phyloP scores from a whole-genome alignment of 345 rosid genomes.

The Draba incana region DNA sequence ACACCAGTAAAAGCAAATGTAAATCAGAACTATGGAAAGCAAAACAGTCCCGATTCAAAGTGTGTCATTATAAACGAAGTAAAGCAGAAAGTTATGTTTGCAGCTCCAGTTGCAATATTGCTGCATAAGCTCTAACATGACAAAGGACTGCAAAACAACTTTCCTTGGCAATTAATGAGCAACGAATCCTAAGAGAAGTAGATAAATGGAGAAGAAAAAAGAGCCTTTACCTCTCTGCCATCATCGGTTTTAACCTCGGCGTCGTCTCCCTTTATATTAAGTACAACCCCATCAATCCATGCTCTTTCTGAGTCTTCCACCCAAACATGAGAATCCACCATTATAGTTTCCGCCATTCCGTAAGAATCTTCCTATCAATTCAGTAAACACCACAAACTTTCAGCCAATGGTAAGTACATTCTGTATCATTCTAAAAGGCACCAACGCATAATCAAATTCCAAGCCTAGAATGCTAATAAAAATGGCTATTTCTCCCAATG shows the following conservation, averaged over 20 bases:
- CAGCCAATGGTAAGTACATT: neutral
- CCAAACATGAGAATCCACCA: slow-evolving; percentile 77
- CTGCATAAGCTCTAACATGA: neutral
- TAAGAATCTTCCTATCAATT: slow-evolving; percentile 32
- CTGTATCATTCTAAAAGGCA: neutral
- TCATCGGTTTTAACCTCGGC: slow-evolving; percentile 60
- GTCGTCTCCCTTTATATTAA: slow-evolving; percentile 52
- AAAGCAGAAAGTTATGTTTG: neutral
- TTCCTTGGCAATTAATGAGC: neutral
- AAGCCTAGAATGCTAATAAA: neutral
- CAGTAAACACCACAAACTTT: slow-evolving; percentile 25
- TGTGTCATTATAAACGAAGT: neutral
- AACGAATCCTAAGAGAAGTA: neutral
- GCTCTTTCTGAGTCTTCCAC: slow-evolving; percentile 62
- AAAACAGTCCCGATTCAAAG: slow-evolving; percentile 21
- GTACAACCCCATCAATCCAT: slow-evolving; percentile 76
- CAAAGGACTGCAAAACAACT: neutral
- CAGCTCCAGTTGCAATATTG: neutral
- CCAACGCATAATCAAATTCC: slow-evolving; percentile 8
- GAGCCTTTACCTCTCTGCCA: slow-evolving; percentile 52
- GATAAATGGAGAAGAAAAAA: slow-evolving; percentile 18
- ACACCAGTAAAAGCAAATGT: slow-evolving; percentile 16
- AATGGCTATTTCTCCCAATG: neutral
- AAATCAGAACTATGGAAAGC: slow-evolving; percentile 16
- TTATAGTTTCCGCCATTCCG: slow-evolving; percentile 49